Conservation (phyloP, 2,329 filamentous ascomycete genomes). For the Diaporthe australafricana region DNA sequence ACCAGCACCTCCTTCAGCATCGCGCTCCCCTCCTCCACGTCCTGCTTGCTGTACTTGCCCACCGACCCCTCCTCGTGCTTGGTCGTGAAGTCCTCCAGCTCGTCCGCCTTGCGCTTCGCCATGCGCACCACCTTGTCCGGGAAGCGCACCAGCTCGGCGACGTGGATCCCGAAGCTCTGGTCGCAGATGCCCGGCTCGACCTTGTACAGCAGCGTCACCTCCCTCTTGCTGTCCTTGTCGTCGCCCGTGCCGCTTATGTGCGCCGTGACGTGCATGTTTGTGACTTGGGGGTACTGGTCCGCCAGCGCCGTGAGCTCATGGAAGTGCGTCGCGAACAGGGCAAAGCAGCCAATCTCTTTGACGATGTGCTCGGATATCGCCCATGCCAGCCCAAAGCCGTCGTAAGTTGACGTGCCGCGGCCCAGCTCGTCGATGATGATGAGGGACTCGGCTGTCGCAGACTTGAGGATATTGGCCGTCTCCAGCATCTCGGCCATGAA, state of each 20-base stretch:
- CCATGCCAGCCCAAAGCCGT: slow-evolving; percentile 99
- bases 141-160: slow-evolving; percentile 95
- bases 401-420: slow-evolving; percentile 96
- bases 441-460: slow-evolving; percentile 91
- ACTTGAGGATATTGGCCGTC: slow-evolving; percentile 98
- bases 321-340: slow-evolving; percentile 97
- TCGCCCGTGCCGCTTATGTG: slow-evolving; percentile 75
- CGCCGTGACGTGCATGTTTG: slow-evolving; percentile 95
- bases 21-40: slow-evolving; percentile 89
- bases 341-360: slow-evolving; percentile 92
- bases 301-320: slow-evolving; percentile 95
- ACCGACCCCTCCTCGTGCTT: slow-evolving; percentile 73
- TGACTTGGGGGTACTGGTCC: slow-evolving; percentile 86
- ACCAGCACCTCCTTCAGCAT: slow-evolving; percentile 86
- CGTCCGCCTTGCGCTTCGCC: slow-evolving; percentile 99
- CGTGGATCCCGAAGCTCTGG: slow-evolving; percentile 98
- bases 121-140: slow-evolving; percentile 97
- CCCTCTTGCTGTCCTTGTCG: slow-evolving; percentile 67
- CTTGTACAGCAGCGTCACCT: slow-evolving; percentile 97
- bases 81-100: slow-evolving; percentile 93
- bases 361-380: slow-evolving; percentile 98
- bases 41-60: slow-evolving; percentile 78
- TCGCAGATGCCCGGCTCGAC: slow-evolving; percentile 96
- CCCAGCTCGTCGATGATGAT: slow-evolving; percentile 99
- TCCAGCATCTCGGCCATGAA: slow-evolving; percentile 99